These are phyloP conservation scores for Starmerella sp. DNA, from an alignment of 805 yeast genomes.

Conservation along the genomic window DNA sequence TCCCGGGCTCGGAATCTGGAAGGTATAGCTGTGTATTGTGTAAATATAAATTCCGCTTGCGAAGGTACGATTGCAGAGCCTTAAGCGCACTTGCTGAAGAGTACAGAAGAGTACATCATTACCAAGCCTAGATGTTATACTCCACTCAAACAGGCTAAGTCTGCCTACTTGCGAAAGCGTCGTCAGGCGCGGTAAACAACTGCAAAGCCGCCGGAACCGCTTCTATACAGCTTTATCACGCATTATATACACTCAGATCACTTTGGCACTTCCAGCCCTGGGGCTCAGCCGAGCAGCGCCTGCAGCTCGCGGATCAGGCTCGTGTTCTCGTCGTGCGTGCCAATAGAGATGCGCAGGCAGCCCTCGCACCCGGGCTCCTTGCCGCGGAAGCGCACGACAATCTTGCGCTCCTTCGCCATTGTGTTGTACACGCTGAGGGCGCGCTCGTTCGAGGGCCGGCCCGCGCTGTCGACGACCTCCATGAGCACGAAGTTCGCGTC, in stretches of 20 bases:
- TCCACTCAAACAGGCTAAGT: too few relatives aligned
- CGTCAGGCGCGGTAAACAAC: not conserved
- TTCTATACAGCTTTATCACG: not conserved
- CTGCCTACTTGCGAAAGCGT: not conserved
- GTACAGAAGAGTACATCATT: too few relatives aligned
- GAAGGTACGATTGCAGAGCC: too few relatives aligned
- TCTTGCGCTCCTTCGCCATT: slow-evolving; percentile 60
- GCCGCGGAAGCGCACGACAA: slow-evolving; percentile 88
- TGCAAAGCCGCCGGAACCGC: not conserved
- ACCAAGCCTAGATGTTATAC: too few relatives aligned
- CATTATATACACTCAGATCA: not conserved
- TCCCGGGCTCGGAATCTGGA: slow-evolving; percentile 14
- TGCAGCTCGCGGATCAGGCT: slow-evolving; percentile 41
- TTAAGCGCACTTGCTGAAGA: too few relatives aligned
- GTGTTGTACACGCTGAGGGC: slow-evolving; percentile 57
- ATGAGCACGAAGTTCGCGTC: slow-evolving; percentile 80
- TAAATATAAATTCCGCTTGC: too few relatives aligned
- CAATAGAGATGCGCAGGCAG: slow-evolving; percentile 75
- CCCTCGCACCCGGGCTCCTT: slow-evolving; percentile 82
- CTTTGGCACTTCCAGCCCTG: not conserved
- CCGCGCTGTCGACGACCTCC: slow-evolving; percentile 51
- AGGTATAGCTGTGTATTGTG: not conserved
- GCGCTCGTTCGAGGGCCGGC: slow-evolving; percentile 52
- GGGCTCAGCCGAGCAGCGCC: not conserved
- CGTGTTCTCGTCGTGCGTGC: slow-evolving; percentile 66